Base-by-base conservation (phyloP, 495 filamentous ascomycete genomes). In the Apiosordaria backusii region DNA sequence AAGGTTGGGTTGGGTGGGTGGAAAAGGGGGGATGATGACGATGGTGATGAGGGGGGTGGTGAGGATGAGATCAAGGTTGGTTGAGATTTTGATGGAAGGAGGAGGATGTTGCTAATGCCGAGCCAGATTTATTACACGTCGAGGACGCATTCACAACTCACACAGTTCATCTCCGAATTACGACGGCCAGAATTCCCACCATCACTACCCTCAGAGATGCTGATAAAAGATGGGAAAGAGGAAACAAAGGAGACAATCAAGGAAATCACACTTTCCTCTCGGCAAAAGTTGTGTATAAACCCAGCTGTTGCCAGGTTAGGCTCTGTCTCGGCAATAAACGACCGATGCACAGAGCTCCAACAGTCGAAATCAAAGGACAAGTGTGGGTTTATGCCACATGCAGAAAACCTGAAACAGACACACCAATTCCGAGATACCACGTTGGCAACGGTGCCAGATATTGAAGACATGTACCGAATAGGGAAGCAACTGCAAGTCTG, bases 281-380 rank as follows among this genome's bases (percentile, higher is more conserved):
- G 95, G 26, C 97, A 94, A 70, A 93, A 92, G 66, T 82, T 99
- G 2, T 99, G 95, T 76, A 97, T 98, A 72, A 97, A 98, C 70
- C 84, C 90, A 4, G 85, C 86, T 25, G 94, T 99, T 18, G 79
- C 81, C 52, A 85, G 84, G 21, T 84, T 97, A 13, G 84, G 83
- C 1, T 91, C 85, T 67, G 79, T 88, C 19, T 89, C 90, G 0
- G 92, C 93, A 13, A 97, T 99, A 77, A 99, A 98, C 70, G 95
- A 98, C 77, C 82, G 90, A n/a, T 99, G 95, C 74, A 79, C 96
- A 24, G 94, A 98, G 58, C 80, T 98, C 23, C 95, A 99, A 70
- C 88, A 97, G 74, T 80, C 90, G 1, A 88, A 85, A 53, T 79
- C 89, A 0, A 82, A 85, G 66, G 82, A 90, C 13, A 90, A 87